phyloP scores from a whole-genome alignment of 441 rosid genomes.

The Adansonia rubrostipa region DNA sequence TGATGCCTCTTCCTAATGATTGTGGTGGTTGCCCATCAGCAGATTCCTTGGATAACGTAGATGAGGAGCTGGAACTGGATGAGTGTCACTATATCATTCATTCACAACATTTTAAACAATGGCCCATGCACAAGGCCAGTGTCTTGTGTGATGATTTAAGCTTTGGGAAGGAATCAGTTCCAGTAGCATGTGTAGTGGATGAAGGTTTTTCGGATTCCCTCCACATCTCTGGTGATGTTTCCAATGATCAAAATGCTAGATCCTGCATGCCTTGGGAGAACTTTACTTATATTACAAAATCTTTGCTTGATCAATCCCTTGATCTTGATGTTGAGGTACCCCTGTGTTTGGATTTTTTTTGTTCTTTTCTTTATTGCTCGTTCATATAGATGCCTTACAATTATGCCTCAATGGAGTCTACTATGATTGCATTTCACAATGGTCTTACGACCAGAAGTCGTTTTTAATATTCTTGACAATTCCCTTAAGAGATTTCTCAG shows the following conservation, averaged over 20 bases:
- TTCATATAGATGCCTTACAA: not conserved
- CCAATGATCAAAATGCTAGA: conserved; percentile 38
- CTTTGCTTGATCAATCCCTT: conserved; percentile 57
- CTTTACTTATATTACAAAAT: conserved; percentile 68
- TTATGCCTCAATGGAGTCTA: conserved; percentile 2
- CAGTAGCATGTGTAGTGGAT: conserved; percentile 77
- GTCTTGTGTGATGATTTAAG: conserved; percentile 84
- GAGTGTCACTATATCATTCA: conserved; percentile 86
- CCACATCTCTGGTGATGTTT: conserved; percentile 34
- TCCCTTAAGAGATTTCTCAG: not conserved
- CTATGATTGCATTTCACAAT: not conserved
- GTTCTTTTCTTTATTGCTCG: not conserved
- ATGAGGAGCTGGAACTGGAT: conserved; percentile 68
- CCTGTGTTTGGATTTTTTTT: conserved; percentile 27
- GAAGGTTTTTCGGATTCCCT: conserved; percentile 54
- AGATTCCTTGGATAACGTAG: conserved; percentile 38
- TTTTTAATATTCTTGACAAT: not conserved
- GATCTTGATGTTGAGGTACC: conserved; percentile 67
- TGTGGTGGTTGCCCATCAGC: conserved; percentile 31
- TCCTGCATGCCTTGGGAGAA: conserved; percentile 77
- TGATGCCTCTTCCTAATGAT: conserved; percentile 50
- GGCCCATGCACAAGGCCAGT: conserved; percentile 46
- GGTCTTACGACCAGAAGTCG: not conserved
- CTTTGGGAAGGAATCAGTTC: conserved; percentile 80
- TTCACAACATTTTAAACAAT: conserved; percentile 57